Evolutionary conservation across 2,329 filamentous ascomycete species (phyloP).

Genomic region (Incumbomyces delicatus): DNA sequence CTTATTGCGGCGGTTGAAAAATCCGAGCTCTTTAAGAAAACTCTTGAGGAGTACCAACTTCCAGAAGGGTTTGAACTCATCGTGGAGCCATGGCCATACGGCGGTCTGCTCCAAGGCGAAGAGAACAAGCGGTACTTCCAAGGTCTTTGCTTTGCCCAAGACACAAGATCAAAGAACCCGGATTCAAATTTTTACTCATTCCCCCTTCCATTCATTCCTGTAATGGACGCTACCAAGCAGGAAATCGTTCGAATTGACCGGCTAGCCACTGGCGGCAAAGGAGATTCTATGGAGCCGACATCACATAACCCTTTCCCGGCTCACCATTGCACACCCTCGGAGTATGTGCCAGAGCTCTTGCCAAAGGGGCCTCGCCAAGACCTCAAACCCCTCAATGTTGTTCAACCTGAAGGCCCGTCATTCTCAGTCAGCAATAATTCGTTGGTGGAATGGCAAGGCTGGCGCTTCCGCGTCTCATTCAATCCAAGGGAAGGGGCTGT

Average conservation of each 20-base stretch:
- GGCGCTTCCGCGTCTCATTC: slow-evolving; percentile 57
- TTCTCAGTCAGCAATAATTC: slow-evolving; percentile 46
- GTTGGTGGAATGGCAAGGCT: slow-evolving; percentile 56
- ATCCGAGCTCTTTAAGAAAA: slow-evolving; percentile 44
- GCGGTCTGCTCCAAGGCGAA: slow-evolving; percentile 40
- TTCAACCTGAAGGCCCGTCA: slow-evolving; percentile 59
- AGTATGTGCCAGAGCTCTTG: slow-evolving; percentile 45
- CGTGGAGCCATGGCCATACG: slow-evolving; percentile 49
- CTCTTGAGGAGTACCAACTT: slow-evolving; percentile 42
- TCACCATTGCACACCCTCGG: slow-evolving; percentile 41
- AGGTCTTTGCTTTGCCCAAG: slow-evolving; percentile 44
- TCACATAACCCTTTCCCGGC: slow-evolving; percentile 39
- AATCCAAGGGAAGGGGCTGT: slow-evolving; percentile 62
- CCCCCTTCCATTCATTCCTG: slow-evolving; percentile 49
- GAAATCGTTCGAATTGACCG: slow-evolving; percentile 49
- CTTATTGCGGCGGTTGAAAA: slow-evolving; percentile 41
- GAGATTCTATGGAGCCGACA: slow-evolving; percentile 38
- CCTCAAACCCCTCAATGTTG: slow-evolving; percentile 61
- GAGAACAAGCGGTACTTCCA: slow-evolving; percentile 44
- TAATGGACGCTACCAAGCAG: slow-evolving; percentile 49
- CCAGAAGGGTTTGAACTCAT: slow-evolving; percentile 43
- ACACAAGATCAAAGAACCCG: slow-evolving; percentile 35
- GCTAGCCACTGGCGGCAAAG: slow-evolving; percentile 42
- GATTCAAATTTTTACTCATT: slow-evolving; percentile 56
- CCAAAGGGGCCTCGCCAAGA: slow-evolving; percentile 39